phyloP scores from a whole-genome alignment of 768 basidiomycete species.

The Termitomyces sp. region DNA sequence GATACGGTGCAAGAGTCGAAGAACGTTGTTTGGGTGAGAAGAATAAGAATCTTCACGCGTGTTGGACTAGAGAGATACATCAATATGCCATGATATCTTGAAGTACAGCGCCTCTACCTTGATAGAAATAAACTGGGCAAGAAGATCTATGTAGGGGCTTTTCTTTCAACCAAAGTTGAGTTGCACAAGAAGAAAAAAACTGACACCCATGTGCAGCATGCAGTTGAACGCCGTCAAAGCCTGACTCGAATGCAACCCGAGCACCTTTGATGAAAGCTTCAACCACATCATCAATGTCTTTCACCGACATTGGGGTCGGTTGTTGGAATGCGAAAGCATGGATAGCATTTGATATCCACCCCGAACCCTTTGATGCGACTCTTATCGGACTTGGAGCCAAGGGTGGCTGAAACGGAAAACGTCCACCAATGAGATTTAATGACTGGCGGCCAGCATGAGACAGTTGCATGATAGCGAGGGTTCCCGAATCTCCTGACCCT shows the following conservation, averaged over 20 bases:
- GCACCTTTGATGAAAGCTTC: conserved; percentile 66
- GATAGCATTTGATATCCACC: conserved; percentile 29
- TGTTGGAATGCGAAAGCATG: conserved; percentile 55
- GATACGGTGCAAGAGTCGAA: conserved; percentile 57
- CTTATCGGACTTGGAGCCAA: conserved; percentile 66
- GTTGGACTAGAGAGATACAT: conserved; percentile 26
- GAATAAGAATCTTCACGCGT: conserved; percentile 59
- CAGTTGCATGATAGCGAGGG: conserved; percentile 75
- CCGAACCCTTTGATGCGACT: conserved; percentile 27
- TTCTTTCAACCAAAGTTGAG: not conserved
- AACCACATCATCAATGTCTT: conserved; percentile 59
- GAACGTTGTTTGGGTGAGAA: conserved; percentile 28
- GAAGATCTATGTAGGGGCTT: conserved; percentile 46
- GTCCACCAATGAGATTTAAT: conserved; percentile 62
- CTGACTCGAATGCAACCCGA: conserved; percentile 51
- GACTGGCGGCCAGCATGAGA: conserved; percentile 85
- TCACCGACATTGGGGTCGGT: conserved; percentile 50
- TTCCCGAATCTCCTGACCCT: conserved; percentile 16
- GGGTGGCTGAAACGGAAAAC: conserved; percentile 53
- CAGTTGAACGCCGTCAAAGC: conserved; percentile 84
- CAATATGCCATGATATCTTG: not conserved
- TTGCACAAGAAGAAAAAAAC: conserved; percentile 22
- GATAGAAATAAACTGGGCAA: conserved; percentile 73
- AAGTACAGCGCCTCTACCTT: conserved; percentile 33
- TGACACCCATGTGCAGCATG: conserved; percentile 85